Percentiles rank a stretch among this genome's conserved stretches.
Conservation (phyloP, 2,329 filamentous ascomycete species). For the Metarhizium robertsii region DNA sequence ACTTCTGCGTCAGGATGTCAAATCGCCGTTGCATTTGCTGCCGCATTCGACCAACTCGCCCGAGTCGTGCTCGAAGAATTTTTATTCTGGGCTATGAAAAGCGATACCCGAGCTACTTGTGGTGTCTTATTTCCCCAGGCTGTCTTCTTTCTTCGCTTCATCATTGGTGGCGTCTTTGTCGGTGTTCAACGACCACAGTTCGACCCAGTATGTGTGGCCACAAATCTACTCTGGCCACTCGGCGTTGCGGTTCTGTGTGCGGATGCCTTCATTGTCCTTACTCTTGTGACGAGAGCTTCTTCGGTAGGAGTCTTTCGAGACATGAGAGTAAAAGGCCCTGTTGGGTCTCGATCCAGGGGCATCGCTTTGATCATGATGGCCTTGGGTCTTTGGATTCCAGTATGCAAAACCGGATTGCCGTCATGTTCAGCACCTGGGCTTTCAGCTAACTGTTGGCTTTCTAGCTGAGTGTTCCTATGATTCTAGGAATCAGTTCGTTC, state of each 20-base stretch:
- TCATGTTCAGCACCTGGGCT: too few relatives aligned
- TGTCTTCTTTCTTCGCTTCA: conserved; percentile 36
- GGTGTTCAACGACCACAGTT: conserved; percentile 45
- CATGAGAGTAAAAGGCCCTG: conserved; percentile 16
- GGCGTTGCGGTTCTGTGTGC: conserved; percentile 34
- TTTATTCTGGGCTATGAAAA: conserved; percentile 40
- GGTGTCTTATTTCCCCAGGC: conserved; percentile 34
- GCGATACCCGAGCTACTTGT: conserved; percentile 24
- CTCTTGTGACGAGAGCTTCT: conserved; percentile 32
- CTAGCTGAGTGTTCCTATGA: conserved; percentile 41
- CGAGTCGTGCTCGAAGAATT: conserved; percentile 45
- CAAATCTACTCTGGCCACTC: conserved; percentile 33
- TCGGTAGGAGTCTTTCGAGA: conserved; percentile 25
- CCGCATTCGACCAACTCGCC: conserved; percentile 48
- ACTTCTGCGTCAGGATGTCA: conserved; percentile 38
- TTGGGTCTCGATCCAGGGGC: conserved; percentile 26
- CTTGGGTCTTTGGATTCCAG: conserved; percentile 44
- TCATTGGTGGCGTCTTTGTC: conserved; percentile 44
- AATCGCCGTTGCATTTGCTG: conserved; percentile 39
- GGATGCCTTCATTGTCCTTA: conserved; percentile 35
- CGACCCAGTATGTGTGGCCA: conserved; percentile 41
- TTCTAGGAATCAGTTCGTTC: conserved; percentile 35
- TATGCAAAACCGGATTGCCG: conserved; percentile 23
- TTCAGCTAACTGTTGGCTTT: background rate
- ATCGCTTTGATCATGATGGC: conserved; percentile 32